Percentiles rank a stretch among this genome's conserved stretches.
Evolutionary conservation across 441 rosid species (phyloP).

Genomic region (Arabidopsis hybrid): DNA sequence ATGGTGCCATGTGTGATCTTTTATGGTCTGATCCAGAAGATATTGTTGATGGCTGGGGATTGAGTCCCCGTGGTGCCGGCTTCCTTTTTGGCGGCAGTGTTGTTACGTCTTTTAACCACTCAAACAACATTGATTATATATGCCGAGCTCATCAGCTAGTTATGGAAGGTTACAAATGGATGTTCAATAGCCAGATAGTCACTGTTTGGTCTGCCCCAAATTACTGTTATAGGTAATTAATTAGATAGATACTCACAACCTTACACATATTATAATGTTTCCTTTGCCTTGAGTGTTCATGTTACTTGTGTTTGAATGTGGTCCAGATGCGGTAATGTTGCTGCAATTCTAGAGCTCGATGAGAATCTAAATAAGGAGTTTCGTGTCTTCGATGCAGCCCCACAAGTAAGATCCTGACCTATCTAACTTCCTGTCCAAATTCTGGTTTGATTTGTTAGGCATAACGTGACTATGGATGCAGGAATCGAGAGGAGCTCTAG

Average conservation of each 20-base stretch:
- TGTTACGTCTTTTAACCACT: constrained; percentile 75
- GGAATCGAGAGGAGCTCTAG: constrained; percentile 83
- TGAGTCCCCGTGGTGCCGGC: constrained; percentile 97
- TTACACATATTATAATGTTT: not conserved
- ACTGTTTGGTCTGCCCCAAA: constrained; percentile 99
- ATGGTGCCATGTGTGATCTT: constrained; percentile 98
- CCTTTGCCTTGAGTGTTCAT: constrained; percentile 3
- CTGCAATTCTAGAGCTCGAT: constrained; percentile 80
- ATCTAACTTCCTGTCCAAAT: not conserved
- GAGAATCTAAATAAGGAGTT: constrained; percentile 77
- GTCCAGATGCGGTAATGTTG: constrained; percentile 88
- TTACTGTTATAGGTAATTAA: constrained; percentile 84
- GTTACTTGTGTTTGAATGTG: constrained; percentile 34
- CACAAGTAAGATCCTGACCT: constrained; percentile 57
- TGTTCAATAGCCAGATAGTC: constrained; percentile 86
- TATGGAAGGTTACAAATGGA: constrained; percentile 97
- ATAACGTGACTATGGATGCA: constrained; percentile 44
- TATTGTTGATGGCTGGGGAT: constrained; percentile 93
- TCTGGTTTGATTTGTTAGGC: not conserved
- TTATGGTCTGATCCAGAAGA: constrained; percentile 98
- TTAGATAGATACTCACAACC: not conserved
- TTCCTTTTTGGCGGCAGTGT: constrained; percentile 86
- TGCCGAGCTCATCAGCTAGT: constrained; percentile 96
- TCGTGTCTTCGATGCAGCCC: constrained; percentile 84
- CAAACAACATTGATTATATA: constrained; percentile 84